phyloP scores from a whole-genome alignment of 2,329 filamentous ascomycete species.

The Epichloe hybrida region DNA sequence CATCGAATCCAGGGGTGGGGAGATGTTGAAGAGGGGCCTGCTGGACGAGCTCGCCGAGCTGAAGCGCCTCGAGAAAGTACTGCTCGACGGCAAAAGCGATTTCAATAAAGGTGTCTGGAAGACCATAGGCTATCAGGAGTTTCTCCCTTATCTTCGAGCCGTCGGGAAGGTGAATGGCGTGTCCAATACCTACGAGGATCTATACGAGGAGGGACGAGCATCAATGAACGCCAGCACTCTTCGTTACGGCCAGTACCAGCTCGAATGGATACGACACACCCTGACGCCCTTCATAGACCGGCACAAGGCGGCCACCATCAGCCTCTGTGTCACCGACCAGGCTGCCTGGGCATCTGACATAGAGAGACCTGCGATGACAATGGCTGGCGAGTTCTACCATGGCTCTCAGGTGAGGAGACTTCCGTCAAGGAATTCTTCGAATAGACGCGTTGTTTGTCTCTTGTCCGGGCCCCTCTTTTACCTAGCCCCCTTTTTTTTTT shows the following conservation, averaged over 20 bases:
- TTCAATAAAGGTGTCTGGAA: background rate
- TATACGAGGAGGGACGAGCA: background rate
- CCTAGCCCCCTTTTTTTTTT: background rate
- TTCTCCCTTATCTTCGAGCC: background rate
- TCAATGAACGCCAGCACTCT: background rate
- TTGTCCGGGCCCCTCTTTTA: background rate
- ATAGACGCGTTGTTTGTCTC: background rate
- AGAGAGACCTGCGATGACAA: background rate
- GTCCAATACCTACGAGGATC: background rate
- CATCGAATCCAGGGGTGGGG: background rate
- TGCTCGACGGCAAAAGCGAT: background rate
- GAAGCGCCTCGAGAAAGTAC: background rate
- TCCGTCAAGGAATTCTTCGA: background rate
- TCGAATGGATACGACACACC: slow-evolving; percentile 1
- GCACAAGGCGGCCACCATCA: background rate
- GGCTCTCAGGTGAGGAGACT: background rate
- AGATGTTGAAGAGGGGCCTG: background rate
- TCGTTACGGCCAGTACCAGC: slow-evolving; percentile 1
- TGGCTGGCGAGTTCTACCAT: background rate
- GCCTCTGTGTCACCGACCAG: background rate
- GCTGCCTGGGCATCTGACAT: background rate
- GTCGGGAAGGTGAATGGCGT: background rate
- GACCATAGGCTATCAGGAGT: background rate
- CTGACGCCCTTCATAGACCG: background rate
- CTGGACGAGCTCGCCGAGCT: background rate